Conservation (phyloP, 192 early-diverging fungal genomes). For the Oehlia diaphana region DNA sequence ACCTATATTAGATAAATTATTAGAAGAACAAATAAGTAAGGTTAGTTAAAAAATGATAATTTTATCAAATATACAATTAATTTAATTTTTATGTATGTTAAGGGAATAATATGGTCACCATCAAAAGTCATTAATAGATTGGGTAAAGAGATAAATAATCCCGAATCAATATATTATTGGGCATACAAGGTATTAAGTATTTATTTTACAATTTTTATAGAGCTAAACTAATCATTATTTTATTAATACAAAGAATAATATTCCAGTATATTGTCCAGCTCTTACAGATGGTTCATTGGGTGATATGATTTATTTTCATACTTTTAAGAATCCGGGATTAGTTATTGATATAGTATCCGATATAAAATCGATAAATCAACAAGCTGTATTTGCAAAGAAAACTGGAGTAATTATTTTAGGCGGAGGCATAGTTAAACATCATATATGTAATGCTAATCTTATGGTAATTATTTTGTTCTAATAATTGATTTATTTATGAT, state of each 20-base stretch:
- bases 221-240: neutral
- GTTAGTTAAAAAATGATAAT: slow-evolving; percentile 30
- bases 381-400: slow-evolving; percentile 94
- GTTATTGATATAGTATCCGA: slow-evolving; percentile 92
- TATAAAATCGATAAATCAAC: slow-evolving; percentile 88
- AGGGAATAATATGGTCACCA: slow-evolving; percentile 86
- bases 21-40: slow-evolving; percentile 85
- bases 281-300: slow-evolving; percentile 97
- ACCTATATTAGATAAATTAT: slow-evolving; percentile 90
- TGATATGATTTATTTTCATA: slow-evolving; percentile 99
- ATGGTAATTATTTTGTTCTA: slow-evolving; percentile 61
- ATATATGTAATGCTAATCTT: slow-evolving; percentile 98
- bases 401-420: slow-evolving; percentile 97
- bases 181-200: slow-evolving; percentile 69
- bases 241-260: slow-evolving; percentile 72
- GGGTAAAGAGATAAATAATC: slow-evolving; percentile 88
- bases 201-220: neutral
- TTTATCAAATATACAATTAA: neutral
- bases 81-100: neutral
- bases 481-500: neutral
- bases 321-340: slow-evolving; percentile 91
- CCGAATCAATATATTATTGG: slow-evolving; percentile 96
- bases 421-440: slow-evolving; percentile 97
- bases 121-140: slow-evolving; percentile 86
- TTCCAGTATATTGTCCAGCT: slow-evolving; percentile 97